Base-by-base conservation (phyloP, 257 asterid genomes). In the Primulina huaijiensis region DNA sequence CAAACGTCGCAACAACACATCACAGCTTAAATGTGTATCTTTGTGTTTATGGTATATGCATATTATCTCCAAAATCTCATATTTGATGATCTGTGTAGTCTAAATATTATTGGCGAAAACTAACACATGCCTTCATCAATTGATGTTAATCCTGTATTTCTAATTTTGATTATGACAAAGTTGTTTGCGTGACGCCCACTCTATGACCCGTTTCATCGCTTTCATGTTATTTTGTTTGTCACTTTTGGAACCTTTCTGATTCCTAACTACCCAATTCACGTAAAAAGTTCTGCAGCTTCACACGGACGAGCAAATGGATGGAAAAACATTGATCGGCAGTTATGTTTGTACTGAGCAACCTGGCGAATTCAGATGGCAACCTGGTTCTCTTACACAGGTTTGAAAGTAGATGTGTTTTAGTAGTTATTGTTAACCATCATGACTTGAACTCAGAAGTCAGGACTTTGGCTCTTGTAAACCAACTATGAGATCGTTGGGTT, bases 301-400 rank as follows among this genome's bases (percentile, higher is more conserved):
- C 86, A 86, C 91, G 99, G 99, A 94, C 70, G 99, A 94, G 77
- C 99, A 94, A 90, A 74, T 89, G 38, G 99, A 94, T 79, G 97
- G 97, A 60, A 94, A 88, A 79, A 89, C 95, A 64, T 74, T 94
- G 78, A 80, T 94, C 73, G 99, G 99, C 74, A 87, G 87, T 74
- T 89, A 90, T 80, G 97, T 94, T 68, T 91, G 92, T 78, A 81
- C 95, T 0, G 99, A 91, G 72, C 81, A 81, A 75, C 99, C 99
- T 70, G 99, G 99, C 38, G 99, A 94, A 82, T 94, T 94, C 87
- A 85, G 88, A 84, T 94, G 99, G 99, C 99, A 91, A 77, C 95
- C 95, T 81, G 99, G 97, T 76, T 87, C 96, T 73, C 97, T 94
- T 66, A 84, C 96, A 43, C 99, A 90, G 97, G 99, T 93, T 76